Evolutionary conservation across 768 basidiomycete genomes (phyloP).

Genomic region (Daedaleopsis nitida): DNA sequence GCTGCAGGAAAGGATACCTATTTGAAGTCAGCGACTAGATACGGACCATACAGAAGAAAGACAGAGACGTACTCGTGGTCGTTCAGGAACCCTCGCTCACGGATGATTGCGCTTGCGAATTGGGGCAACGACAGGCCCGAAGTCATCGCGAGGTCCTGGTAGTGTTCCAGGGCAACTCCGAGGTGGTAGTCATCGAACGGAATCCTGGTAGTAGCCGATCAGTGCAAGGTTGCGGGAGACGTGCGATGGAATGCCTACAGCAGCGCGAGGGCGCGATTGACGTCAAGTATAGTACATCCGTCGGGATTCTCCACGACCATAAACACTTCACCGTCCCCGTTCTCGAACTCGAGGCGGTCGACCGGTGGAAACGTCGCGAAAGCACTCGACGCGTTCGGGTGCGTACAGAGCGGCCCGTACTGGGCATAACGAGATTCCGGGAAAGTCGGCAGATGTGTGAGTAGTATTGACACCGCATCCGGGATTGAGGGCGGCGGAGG

Average conservation of each 20-base stretch:
- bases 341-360: constrained; percentile 22
- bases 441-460: constrained; percentile 28
- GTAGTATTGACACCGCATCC: constrained; percentile 25
- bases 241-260: constrained; percentile 13
- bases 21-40: not conserved
- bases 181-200: constrained; percentile 19
- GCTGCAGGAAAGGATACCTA: constrained; percentile 23
- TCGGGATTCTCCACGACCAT: constrained; percentile 27
- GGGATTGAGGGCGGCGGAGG: constrained; percentile 12
- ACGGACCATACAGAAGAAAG: not conserved
- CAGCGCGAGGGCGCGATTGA: constrained; percentile 26
- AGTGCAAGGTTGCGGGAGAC: too few relatives aligned
- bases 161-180: constrained; percentile 23
- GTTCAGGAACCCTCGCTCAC: constrained; percentile 24
- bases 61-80: constrained; percentile 26
- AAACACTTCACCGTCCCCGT: constrained; percentile 20
- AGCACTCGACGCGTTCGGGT: constrained; percentile 30
- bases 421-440: constrained; percentile 25
- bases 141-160: constrained; percentile 24
- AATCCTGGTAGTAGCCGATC: constrained; percentile 10
- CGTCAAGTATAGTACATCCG: constrained; percentile 28
- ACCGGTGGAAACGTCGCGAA: constrained; percentile 30
- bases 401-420: constrained; percentile 28
- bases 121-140: constrained; percentile 22
- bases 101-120: constrained; percentile 16